Conservation (phyloP, 768 basidiomycete species). For the Boletus coccyginus region DNA sequence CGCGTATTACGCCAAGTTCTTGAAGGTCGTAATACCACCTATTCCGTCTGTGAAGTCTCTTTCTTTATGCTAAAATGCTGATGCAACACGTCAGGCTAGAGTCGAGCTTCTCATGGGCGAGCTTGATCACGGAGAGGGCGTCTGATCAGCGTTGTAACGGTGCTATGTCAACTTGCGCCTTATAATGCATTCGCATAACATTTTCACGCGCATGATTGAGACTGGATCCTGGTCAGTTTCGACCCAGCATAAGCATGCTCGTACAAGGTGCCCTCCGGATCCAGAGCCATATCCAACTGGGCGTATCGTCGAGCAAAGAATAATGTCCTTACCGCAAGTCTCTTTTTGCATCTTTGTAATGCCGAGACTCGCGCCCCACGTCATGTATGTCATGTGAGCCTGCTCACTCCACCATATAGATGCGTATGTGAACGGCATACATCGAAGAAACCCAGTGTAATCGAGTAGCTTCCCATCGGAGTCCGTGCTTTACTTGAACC, state of each 20-base stretch:
- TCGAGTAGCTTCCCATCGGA: not conserved
- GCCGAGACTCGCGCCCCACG: not conserved
- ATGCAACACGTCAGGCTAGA: constrained; percentile 45
- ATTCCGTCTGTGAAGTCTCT: constrained; percentile 46
- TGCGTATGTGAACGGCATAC: constrained; percentile 7
- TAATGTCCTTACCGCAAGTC: constrained; percentile 5
- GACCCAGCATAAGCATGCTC: constrained; percentile 41
- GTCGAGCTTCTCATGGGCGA: constrained; percentile 58
- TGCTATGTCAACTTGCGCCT: not conserved
- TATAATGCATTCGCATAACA: not conserved
- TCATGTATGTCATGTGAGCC: not conserved
- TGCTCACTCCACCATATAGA: not conserved
- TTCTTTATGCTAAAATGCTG: not conserved
- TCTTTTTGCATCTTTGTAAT: not conserved
- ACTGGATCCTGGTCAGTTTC: not conserved
- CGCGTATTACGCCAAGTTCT: constrained; percentile 58
- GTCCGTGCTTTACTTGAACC: not conserved
- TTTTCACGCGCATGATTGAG: not conserved
- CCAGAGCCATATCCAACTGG: constrained; percentile 55
- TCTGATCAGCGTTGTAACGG: constrained; percentile 29
- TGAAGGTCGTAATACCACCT: constrained; percentile 64
- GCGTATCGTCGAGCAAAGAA: constrained; percentile 82
- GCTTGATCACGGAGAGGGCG: constrained; percentile 62
- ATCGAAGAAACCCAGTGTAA: not conserved
- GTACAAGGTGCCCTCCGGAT: constrained; percentile 76